Conservation (phyloP, 1,284 basidiomycete genomes). For the Cryptococcus depauperatus region DNA sequence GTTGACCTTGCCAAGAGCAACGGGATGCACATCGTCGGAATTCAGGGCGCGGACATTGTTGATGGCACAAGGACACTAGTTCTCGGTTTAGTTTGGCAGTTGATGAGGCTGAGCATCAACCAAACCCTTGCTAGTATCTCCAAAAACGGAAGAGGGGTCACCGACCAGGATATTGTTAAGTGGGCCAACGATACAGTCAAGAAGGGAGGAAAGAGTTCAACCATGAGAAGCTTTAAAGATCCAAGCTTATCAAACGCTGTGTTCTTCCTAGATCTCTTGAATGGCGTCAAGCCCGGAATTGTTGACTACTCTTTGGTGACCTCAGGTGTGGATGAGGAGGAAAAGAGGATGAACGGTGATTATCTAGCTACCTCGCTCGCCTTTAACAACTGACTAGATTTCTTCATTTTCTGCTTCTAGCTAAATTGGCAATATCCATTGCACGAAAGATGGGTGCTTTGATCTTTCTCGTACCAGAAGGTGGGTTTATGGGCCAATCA, state of each 20-base stretch:
- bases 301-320: constrained; percentile 84
- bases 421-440: constrained; percentile 94
- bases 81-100: constrained; percentile 92
- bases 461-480: constrained; percentile 96
- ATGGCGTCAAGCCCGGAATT: constrained; percentile 84
- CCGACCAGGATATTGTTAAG: constrained; percentile 85
- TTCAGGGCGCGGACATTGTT: constrained; percentile 95
- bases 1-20: constrained; percentile 88
- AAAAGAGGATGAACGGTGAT: constrained; percentile 80
- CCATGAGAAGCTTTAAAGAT: constrained; percentile 91
- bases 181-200: constrained; percentile 93
- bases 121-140: constrained; percentile 78
- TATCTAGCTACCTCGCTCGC: neutral
- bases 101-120: constrained; percentile 89
- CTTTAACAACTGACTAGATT: constrained; percentile 2
- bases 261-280: constrained; percentile 90
- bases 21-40: constrained; percentile 92
- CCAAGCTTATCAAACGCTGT: constrained; percentile 78
- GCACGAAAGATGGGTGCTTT: constrained; percentile 94
- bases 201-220: constrained; percentile 56
- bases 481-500: constrained; percentile 10
- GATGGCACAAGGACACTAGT: constrained; percentile 86
- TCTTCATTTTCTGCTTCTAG: too few species aligned
- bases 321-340: constrained; percentile 65
- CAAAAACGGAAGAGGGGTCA: constrained; percentile 67